Evolutionary conservation across 78 protist genomes (phyloP).

Genomic region (Acrasis kona): DNA sequence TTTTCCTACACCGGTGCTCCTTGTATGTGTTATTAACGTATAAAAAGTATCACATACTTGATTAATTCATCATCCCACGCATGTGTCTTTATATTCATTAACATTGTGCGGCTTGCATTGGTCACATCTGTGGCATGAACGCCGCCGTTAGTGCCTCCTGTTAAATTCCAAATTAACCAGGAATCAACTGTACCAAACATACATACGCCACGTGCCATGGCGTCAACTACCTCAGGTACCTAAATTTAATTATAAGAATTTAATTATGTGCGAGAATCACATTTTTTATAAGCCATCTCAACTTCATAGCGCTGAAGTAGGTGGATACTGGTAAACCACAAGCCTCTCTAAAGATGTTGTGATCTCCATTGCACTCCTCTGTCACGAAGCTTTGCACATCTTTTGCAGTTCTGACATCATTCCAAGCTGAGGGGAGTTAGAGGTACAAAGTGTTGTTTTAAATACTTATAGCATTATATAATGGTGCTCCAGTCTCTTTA

Average conservation of each 20-base stretch:
- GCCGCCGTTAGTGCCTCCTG: constrained; percentile 64
- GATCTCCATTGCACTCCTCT: neutral
- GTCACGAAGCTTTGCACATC: neutral
- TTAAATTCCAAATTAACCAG: constrained; percentile 87
- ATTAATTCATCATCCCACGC: constrained; percentile 76
- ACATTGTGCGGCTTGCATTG: constrained; percentile 93
- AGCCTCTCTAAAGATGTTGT: neutral
- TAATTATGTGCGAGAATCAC: constrained; percentile 30
- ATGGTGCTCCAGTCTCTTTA: constrained; percentile 70
- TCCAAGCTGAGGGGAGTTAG: no score
- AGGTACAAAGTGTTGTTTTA: no score
- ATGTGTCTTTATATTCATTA: constrained; percentile 77
- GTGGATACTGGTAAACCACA: constrained; percentile 89
- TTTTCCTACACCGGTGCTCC: neutral
- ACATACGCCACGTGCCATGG: constrained; percentile 6
- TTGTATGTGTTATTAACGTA: neutral
- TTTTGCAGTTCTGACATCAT: constrained; percentile 13
- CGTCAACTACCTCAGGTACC: constrained; percentile 7
- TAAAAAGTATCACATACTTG: constrained; percentile 1
- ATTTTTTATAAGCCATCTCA: constrained; percentile 83
- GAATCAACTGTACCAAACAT: constrained; percentile 89
- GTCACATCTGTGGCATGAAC: constrained; percentile 86
- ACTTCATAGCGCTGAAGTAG: constrained; percentile 70
- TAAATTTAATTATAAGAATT: constrained; percentile 31
- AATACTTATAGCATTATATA: constrained; percentile 78